Conservation (phyloP, 2,329 filamentous ascomycete species). For the Aspergillus sp. region DNA sequence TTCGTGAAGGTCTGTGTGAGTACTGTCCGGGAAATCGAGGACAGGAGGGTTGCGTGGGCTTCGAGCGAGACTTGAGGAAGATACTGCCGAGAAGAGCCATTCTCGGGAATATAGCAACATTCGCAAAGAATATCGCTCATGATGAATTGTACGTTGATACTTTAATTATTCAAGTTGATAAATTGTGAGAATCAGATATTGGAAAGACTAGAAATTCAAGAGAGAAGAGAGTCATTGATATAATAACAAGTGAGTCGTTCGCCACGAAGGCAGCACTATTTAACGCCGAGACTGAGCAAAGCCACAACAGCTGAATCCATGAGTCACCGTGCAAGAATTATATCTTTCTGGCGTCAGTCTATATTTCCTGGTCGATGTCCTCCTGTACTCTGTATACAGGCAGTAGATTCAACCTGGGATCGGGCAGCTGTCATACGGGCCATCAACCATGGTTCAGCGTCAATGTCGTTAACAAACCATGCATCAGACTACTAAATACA, state of each 20-base stretch:
- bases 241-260: no score
- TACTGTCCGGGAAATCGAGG: conserved; percentile 45
- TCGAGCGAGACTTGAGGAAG: conserved; percentile 53
- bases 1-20: conserved; percentile 57
- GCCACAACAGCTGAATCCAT: no score
- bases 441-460: no score
- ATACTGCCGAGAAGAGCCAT: conserved; percentile 25
- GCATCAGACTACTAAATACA: conserved; percentile 20
- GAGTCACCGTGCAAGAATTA: no score
- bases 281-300: no score
- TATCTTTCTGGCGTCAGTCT: not conserved
- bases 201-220: not conserved
- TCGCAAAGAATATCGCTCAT: not conserved
- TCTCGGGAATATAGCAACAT: conserved; percentile 2
- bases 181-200: not conserved
- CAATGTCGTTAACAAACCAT: not conserved
- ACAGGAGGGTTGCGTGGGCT: conserved; percentile 54
- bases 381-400: not conserved
- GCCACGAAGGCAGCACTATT: no score
- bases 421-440: not conserved
- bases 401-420: not conserved
- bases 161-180: not conserved
- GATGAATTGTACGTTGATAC: not conserved
- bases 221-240: not conserved
- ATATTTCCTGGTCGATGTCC: no score